Evolutionary conservation across 2,329 filamentous ascomycete genomes (phyloP), one percentile per base, ranked within the genome.

Genomic region (Sclerotinia trifoliorum): DNA sequence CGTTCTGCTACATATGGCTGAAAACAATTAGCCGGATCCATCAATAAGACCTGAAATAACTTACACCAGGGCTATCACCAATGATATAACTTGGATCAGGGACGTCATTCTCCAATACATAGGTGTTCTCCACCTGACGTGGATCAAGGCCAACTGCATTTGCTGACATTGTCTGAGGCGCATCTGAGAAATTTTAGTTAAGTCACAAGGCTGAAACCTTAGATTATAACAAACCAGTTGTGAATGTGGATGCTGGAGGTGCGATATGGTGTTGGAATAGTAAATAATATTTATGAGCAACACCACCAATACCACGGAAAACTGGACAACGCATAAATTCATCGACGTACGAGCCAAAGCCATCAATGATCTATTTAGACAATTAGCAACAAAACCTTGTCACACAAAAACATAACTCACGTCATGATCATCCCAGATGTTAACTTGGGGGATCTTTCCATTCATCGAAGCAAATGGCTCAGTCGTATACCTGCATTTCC

Each of bases 391-490:
- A 29, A 52, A 8, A 21, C 1, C 4, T 2, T 42, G 7, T 24
- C 44, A n/a, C 21, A 5, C 13, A 17, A 42, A 42, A 8, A 39
- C 48, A 3, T 51, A 24, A 49, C 80, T 85, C 81, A 86, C 77
- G 77, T 95, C 92, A 78, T 98, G 95, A 74, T 99, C 95, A 78
- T 99, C 95, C 94, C 94, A 99, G 56, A 99, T 92, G 76, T 98
- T 99, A 72, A 99, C 81, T 86, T 97, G 96, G 1, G 95, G 89
- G 70, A 99, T 98, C 78, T 97, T 93, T 1, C 91, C 90, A 73
- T 94, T 96, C 46, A 92, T 92, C 75, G 90, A 83, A 1, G 92
- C 90, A 79, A 97, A 99, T 0, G 96, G 86, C 44, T 94, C 92
- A 69, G 86, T 91, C 56, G 87, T 86, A 77, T 95, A 97, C 88